phyloP scores from a whole-genome alignment of 75 land plant genomes.

The Sequoiadendron giganteum region DNA sequence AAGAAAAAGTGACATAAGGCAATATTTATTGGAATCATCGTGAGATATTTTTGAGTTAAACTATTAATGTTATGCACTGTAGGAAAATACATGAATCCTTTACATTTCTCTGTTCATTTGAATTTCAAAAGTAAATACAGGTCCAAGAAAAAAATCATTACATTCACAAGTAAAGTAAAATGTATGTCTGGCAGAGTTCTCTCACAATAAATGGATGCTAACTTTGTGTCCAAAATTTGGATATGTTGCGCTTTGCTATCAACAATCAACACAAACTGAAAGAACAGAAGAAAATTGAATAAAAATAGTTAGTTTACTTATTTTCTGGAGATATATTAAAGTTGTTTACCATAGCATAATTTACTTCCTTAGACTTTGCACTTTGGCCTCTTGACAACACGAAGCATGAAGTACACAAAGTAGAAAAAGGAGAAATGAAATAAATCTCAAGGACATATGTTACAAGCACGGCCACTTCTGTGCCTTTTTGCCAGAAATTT shows the following conservation, averaged over 20 bases:
- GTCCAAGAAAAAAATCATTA: background rate
- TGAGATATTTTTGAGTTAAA: too few relatives aligned
- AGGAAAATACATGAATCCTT: background rate
- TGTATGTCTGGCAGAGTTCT: background rate
- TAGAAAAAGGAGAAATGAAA: background rate
- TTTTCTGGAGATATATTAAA: background rate
- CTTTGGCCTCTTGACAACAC: background rate
- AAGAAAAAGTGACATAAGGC: too few relatives aligned
- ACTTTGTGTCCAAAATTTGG: background rate
- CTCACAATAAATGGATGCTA: background rate
- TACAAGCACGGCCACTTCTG: background rate
- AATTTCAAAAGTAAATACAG: background rate
- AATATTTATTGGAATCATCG: too few relatives aligned
- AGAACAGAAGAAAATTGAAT: background rate
- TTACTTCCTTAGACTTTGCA: background rate
- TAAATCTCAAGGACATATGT: background rate
- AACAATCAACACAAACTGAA: background rate
- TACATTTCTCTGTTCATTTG: background rate
- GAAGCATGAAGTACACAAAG: background rate
- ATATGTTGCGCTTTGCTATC: background rate
- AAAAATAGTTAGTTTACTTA: background rate
- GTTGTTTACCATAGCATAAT: background rate
- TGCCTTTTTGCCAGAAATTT: background rate
- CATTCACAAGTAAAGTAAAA: background rate
- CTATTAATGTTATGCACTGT: too few relatives aligned